Conservation (phyloP, 2,329 filamentous ascomycete genomes). For the Neophaeococcomyces aloes region DNA sequence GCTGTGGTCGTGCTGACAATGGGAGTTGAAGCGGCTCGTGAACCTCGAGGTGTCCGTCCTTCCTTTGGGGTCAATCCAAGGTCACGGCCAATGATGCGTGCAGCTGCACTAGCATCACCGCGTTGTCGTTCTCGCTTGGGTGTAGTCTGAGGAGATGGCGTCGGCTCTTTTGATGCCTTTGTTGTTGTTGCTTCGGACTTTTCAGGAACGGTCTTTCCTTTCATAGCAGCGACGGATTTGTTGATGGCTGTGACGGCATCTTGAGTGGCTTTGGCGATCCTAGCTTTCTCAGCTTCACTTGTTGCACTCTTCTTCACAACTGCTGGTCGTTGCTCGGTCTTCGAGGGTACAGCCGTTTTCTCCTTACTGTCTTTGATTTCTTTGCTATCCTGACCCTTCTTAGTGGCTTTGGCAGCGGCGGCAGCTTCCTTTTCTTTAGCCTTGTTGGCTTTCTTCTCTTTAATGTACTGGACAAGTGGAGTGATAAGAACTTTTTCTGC, state of each 20-base stretch:
- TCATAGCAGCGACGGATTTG: constrained; percentile 33
- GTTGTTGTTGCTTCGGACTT: constrained; percentile 26
- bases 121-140: constrained; percentile 44
- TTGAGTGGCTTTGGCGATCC: constrained; percentile 48
- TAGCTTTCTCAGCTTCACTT: constrained; percentile 27
- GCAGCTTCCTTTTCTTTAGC: constrained; percentile 33
- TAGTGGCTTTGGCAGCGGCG: constrained; percentile 25
- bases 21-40: constrained; percentile 10
- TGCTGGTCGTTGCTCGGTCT: constrained; percentile 31
- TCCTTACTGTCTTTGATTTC: constrained; percentile 30
- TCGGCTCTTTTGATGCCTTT: constrained; percentile 19
- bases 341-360: constrained; percentile 5
- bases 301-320: constrained; percentile 24
- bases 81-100: constrained; percentile 53
- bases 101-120: constrained; percentile 42
- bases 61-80: constrained; percentile 38
- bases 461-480: constrained; percentile 77
- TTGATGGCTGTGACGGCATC: constrained; percentile 51
- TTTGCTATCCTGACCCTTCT: constrained; percentile 47
- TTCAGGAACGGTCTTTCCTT: constrained; percentile 28
- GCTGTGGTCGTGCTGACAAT: constrained; percentile 19
- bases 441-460: constrained; percentile 80
- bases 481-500: constrained; percentile 64
- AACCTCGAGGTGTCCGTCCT: constrained; percentile 12
- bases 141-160: constrained; percentile 23